phyloP scores from a whole-genome alignment of 495 filamentous ascomycete genomes.

The Oleoguttula mirabilis region DNA sequence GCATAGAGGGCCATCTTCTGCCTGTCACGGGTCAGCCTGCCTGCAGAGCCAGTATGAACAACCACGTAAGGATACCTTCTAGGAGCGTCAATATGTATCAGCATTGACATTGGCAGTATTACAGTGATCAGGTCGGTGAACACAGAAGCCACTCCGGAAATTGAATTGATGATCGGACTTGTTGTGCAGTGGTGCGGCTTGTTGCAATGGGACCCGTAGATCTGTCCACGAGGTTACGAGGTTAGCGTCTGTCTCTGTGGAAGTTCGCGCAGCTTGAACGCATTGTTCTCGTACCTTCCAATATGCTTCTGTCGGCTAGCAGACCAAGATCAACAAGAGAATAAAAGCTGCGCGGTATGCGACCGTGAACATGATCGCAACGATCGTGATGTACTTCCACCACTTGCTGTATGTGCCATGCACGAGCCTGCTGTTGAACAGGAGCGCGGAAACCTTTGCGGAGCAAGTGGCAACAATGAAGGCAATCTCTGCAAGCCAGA shows the following conservation, averaged over 20 bases:
- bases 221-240: no score
- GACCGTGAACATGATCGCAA: conserved; percentile 16
- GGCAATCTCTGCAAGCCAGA: conserved; percentile 23
- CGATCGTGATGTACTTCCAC: conserved; percentile 16
- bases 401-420: conserved; percentile 13
- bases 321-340: conserved; percentile 17
- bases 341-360: conserved; percentile 20
- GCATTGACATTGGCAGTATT: conserved; percentile 19
- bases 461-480: conserved; percentile 23
- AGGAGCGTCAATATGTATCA: conserved; percentile 15
- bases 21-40: no score
- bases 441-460: conserved; percentile 23
- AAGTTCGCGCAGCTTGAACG: conserved; percentile 8
- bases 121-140: conserved; percentile 23
- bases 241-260: conserved; percentile 3
- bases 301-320: conserved; percentile 20
- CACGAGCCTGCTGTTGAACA: conserved; percentile 21
- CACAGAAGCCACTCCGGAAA: conserved; percentile 17
- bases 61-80: background rate
- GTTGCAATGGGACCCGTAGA: no score
- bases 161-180: conserved; percentile 14
- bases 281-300: no score
- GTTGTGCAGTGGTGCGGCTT: no score
- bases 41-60: no score
- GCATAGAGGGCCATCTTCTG: conserved; percentile 11